A percentile compares a stretch with the other conserved stretches of the same genome.
Evolutionary conservation across 768 basidiomycete species (phyloP).

Genomic region (Strobilomyces confusus): DNA sequence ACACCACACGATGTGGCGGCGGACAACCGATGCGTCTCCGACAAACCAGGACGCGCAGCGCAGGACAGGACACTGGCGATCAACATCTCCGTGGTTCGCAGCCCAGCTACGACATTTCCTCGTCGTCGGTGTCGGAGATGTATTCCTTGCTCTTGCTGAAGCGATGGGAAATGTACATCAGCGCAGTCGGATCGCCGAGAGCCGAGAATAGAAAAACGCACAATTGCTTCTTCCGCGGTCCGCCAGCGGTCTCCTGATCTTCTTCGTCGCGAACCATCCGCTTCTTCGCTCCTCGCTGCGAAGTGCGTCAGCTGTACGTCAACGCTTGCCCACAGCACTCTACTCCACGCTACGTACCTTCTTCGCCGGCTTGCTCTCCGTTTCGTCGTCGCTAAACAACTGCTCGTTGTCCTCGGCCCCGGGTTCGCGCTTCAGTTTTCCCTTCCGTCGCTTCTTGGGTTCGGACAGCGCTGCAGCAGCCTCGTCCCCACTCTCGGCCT

Average conservation of each 20-base stretch:
- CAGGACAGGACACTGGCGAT: background rate
- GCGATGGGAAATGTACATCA: conserved; percentile 2
- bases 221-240: conserved; percentile 77
- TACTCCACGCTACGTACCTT: conserved; percentile 55
- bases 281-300: conserved; percentile 57
- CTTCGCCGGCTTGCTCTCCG: conserved; percentile 51
- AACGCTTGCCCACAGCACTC: background rate
- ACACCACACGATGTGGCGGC: background rate
- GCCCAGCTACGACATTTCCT: conserved; percentile 53
- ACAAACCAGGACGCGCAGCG: background rate
- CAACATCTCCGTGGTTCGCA: background rate
- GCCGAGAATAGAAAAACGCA: conserved; percentile 36
- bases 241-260: conserved; percentile 58
- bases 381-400: conserved; percentile 71
- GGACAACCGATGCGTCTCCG: background rate
- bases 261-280: conserved; percentile 78
- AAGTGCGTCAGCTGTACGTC: background rate
- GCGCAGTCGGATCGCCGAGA: background rate
- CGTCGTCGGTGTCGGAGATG: conserved; percentile 85
- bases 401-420: conserved; percentile 58
- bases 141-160: conserved; percentile 84
- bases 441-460: conserved; percentile 76
- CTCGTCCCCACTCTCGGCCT: conserved; percentile 50
- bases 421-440: conserved; percentile 62
- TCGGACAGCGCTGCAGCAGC: conserved; percentile 34